phyloP scores from a whole-genome alignment of 768 basidiomycete species.

The Suillus lakei region DNA sequence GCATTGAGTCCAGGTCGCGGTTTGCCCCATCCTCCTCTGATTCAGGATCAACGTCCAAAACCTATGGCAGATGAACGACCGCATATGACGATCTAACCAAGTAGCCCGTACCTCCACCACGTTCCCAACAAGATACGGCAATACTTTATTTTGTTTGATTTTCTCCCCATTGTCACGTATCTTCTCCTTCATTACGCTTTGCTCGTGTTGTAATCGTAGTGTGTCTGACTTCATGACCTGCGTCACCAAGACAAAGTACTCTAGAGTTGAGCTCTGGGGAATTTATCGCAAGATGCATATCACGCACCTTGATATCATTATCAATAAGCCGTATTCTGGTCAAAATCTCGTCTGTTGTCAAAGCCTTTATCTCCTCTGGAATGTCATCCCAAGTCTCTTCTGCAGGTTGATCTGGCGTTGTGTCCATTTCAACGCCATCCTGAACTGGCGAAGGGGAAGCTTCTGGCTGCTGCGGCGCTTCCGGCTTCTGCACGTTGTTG shows the following conservation, averaged over 20 bases:
- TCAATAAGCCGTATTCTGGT: conserved; percentile 93
- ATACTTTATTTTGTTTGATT: conserved; percentile 98
- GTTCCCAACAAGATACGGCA: conserved; percentile 97
- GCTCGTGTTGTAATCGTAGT: conserved; percentile 89
- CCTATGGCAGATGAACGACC: conserved; percentile 51
- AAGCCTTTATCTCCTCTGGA: conserved; percentile 80
- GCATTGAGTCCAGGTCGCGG: conserved; percentile 93
- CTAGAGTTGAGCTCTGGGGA: neutral
- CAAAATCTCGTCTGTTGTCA: conserved; percentile 84
- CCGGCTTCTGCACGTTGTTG: conserved; percentile 52
- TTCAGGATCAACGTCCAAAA: conserved; percentile 93
- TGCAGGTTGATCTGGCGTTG: conserved; percentile 66
- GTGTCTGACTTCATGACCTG: conserved; percentile 98
- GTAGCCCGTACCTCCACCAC: conserved; percentile 85
- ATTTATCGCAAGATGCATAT: neutral
- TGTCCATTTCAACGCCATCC: conserved; percentile 65
- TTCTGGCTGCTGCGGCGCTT: conserved; percentile 40
- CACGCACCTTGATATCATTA: conserved; percentile 89
- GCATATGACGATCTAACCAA: neutral
- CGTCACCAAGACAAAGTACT: neutral
- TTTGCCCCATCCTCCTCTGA: conserved; percentile 95
- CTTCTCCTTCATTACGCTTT: conserved; percentile 97
- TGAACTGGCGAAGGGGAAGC: conserved; percentile 40
- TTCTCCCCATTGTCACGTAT: conserved; percentile 98
- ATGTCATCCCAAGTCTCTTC: conserved; percentile 93